Base-by-base conservation (phyloP, 108 stramenopile genomes). In the Thalassiosira profunda region DNA sequence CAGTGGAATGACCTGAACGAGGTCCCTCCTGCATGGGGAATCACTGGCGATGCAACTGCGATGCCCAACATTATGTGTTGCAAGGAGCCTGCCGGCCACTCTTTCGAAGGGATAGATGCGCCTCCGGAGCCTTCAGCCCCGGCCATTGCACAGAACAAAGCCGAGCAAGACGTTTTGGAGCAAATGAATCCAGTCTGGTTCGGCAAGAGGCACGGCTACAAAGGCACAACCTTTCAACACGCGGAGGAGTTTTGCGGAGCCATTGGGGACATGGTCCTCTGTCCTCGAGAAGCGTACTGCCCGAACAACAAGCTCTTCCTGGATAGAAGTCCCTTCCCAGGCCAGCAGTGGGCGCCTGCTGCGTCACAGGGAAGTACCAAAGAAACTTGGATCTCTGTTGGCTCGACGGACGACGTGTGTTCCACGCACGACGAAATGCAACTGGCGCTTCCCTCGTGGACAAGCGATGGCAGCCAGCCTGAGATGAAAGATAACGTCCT, bases 321-420 rank as follows among this genome's bases (percentile, higher is more conserved):
- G 26, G 23, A 67, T 17, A 15, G 30, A 28, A 58, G 59, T 24
- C 26, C 74, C 8, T 75, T 75, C 37, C 54, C 61, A 15, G 74
- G 74, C n/a, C 66, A 75, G 46, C 74, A 75, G 24, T 75, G 74
- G 74, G 74, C 74, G 36, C 74, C 51, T 31, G 4, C 18, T 31
- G 18, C 0, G 3, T n/a, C 51, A 29, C n/a, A 40, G 10, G 38
- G 11, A 40, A 14, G 38, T 10, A 40, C 18, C 5, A 28, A 4
- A 18, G 49, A 58, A 15, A 36, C 36, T 23, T 63, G 48, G 63
- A 4, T 1, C 18, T 28, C 24, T 25, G 21, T 48, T 48, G 26
- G 25, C 14, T 45, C 23, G 17, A 5, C n/a, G 10, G 31, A 30
- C 25, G 54, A 64, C 5, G 46, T 73, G 73, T 74, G 73, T 58